A percentile compares a stretch with the other conserved stretches of the same genome.
These are phyloP conservation scores for Artemisia annua DNA, from an alignment of 129 eudicot species.

Conservation along the genomic window DNA sequence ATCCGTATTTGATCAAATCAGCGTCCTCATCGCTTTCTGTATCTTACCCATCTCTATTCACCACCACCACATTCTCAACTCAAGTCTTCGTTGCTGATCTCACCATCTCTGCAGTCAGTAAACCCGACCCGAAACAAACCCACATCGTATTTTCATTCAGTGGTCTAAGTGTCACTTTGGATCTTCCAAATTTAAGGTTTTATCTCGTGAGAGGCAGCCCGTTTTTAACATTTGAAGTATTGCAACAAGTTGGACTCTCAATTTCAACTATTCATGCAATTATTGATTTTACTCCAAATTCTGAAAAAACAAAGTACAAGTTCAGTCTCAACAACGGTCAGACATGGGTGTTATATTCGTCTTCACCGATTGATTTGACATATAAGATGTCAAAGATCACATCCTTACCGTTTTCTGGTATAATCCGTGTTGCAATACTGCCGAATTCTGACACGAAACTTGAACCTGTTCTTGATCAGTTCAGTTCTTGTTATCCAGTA, in stretches of 20 bases:
- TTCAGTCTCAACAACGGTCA: constrained; percentile 73
- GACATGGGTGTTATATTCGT: constrained; percentile 76
- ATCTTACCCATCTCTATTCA: constrained; percentile 66
- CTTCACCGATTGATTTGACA: constrained; percentile 56
- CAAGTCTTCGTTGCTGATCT: constrained; percentile 68
- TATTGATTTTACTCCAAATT: constrained; percentile 50
- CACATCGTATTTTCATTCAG: constrained; percentile 58
- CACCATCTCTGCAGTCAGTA: constrained; percentile 50
- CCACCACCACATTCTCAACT: constrained; percentile 53
- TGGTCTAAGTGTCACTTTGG: constrained; percentile 78
- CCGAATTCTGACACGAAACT: constrained; percentile 35
- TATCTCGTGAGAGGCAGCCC: constrained; percentile 89
- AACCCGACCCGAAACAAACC: constrained; percentile 44
- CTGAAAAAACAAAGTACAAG: constrained; percentile 49
- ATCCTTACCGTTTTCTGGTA: constrained; percentile 57
- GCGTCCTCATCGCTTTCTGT: constrained; percentile 56
- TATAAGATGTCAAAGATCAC: constrained; percentile 52
- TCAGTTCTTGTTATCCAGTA: constrained; percentile 78
- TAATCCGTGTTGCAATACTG: constrained; percentile 59
- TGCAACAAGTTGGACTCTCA: constrained; percentile 29
- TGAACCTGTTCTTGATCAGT: constrained; percentile 64
- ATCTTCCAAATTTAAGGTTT: constrained; percentile 65
- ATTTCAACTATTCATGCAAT: constrained; percentile 76
- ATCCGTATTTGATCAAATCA: constrained; percentile 72
- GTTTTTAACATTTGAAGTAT: constrained; percentile 58